These are phyloP conservation scores for Diaporthe velutina DNA, from an alignment of 2,329 filamentous ascomycete genomes.

Conservation along the genomic window DNA sequence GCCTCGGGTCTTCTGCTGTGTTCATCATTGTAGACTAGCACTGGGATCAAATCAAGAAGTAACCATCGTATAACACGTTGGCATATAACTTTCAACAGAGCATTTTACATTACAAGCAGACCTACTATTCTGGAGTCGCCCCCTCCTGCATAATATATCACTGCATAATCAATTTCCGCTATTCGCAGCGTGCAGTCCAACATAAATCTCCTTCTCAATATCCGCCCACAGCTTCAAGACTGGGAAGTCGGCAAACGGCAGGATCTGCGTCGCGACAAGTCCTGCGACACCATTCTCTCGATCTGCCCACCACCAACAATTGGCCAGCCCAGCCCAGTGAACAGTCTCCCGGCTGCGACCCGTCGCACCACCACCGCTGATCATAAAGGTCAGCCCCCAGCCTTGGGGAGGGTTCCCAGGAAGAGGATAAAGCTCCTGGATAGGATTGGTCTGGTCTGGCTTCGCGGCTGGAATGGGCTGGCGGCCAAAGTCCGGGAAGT, in stretches of 20 bases:
- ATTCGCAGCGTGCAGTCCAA: constrained; percentile 2
- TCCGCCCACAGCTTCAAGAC: constrained; percentile 53
- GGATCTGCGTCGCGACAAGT: constrained; percentile 58
- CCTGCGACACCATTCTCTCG: constrained; percentile 67
- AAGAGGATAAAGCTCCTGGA: constrained; percentile 62
- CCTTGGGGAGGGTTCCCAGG: constrained; percentile 64
- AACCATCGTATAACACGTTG: neutral
- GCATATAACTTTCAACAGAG: neutral
- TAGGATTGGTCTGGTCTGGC: constrained; percentile 57
- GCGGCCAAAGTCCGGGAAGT: constrained; percentile 62
- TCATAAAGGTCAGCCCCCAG: constrained; percentile 70
- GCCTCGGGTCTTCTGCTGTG: neutral
- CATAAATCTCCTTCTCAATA: constrained; percentile 51
- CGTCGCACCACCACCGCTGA: constrained; percentile 58
- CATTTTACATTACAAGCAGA: neutral
- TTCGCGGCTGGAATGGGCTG: constrained; percentile 57
- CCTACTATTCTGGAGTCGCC: too few species aligned
- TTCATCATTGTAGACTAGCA: neutral
- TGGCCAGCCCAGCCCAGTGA: constrained; percentile 68
- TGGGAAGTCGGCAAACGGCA: constrained; percentile 57
- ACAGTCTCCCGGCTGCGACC: constrained; percentile 62
- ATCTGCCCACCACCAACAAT: constrained; percentile 72
- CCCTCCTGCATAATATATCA: neutral
- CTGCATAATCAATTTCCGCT: neutral
- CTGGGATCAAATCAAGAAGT: neutral